A percentile compares a stretch with the other conserved stretches of the same genome.
These are phyloP conservation scores for Phylloporus sp. DNA, from an alignment of 768 basidiomycete genomes.

Conservation along the genomic window DNA sequence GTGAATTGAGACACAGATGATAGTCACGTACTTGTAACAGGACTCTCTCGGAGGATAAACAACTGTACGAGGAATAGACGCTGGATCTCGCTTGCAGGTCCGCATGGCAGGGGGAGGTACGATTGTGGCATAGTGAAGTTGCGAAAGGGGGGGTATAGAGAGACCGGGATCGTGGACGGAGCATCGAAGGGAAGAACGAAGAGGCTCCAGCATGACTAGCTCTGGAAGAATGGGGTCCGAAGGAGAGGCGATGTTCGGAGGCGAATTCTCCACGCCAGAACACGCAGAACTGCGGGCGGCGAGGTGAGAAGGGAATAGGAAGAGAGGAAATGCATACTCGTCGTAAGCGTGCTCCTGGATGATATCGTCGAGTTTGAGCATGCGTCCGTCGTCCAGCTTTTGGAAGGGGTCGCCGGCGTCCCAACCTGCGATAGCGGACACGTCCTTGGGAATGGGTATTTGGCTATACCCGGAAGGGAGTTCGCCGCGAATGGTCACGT, in stretches of 20 bases:
- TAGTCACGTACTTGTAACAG: conserved; percentile 67
- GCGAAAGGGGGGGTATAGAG: conserved; percentile 32
- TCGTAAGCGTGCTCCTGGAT: conserved; percentile 72
- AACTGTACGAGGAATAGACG: conserved; percentile 50
- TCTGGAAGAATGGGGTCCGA: conserved; percentile 34
- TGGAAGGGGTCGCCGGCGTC: conserved; percentile 37
- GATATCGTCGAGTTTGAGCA: conserved; percentile 67
- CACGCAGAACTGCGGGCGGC: conserved; percentile 15
- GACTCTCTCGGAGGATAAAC: conserved; percentile 68
- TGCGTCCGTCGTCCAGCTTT: conserved; percentile 49
- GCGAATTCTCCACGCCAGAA: conserved; percentile 18
- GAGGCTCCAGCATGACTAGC: conserved; percentile 27
- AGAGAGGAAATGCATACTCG: conserved; percentile 46
- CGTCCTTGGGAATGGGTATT: conserved; percentile 38
- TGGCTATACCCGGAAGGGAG: conserved; percentile 56
- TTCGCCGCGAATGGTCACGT: conserved; percentile 46
- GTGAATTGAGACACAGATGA: conserved; percentile 3
- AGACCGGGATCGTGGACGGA: conserved; percentile 25
- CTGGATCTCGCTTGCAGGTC: conserved; percentile 51
- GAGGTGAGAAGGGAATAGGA: conserved; percentile 2
- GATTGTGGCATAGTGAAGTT: conserved; percentile 52
- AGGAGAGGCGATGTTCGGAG: conserved; percentile 6
- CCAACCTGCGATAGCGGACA: conserved; percentile 40
- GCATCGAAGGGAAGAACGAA: conserved; percentile 31
- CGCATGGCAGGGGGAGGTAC: conserved; percentile 62